Percentiles rank a stretch among this genome's conserved stretches.
Evolutionary conservation across 164 flowering plant genomes (phyloP).

Genomic region (Liriodendron chinense): DNA sequence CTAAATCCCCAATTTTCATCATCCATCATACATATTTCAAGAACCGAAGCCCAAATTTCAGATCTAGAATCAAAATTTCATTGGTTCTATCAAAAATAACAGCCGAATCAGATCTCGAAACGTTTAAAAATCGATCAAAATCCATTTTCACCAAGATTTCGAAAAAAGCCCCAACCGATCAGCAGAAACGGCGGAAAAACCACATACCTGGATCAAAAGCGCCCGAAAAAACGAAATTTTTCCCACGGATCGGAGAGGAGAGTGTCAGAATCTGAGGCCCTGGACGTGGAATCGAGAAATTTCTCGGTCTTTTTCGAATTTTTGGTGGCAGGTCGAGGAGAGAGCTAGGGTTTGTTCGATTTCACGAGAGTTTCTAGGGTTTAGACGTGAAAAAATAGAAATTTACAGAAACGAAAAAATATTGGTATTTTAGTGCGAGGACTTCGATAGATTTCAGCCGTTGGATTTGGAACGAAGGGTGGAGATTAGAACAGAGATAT

Average conservation of each 20-base stretch:
- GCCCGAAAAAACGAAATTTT: neutral
- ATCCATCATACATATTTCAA: conserved; percentile 45
- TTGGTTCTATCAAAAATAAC: conserved; percentile 17
- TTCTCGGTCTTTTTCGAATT: conserved; percentile 11
- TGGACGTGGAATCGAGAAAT: conserved; percentile 13
- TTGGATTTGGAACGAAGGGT: conserved; percentile 21
- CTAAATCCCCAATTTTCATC: conserved; percentile 37
- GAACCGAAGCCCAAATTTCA: conserved; percentile 27
- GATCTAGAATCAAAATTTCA: conserved; percentile 40
- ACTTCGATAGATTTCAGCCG: conserved; percentile 10
- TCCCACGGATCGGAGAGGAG: neutral
- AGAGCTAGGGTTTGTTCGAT: conserved; percentile 57
- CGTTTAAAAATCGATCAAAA: conserved; percentile 10
- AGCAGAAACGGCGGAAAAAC: conserved; percentile 4
- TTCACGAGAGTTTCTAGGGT: conserved; percentile 40
- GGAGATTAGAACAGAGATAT: neutral
- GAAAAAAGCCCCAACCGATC: conserved; percentile 5
- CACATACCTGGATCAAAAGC: conserved; percentile 40
- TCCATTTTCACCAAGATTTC: conserved; percentile 5
- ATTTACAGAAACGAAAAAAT: conserved; percentile 16
- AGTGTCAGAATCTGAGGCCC: neutral
- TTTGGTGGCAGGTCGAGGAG: conserved; percentile 28
- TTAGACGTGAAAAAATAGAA: conserved; percentile 30
- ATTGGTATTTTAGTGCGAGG: neutral
- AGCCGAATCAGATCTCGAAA: conserved; percentile 11